Conservation (phyloP, 2,329 filamentous ascomycete genomes). For the Lasiodiplodia citricola region DNA sequence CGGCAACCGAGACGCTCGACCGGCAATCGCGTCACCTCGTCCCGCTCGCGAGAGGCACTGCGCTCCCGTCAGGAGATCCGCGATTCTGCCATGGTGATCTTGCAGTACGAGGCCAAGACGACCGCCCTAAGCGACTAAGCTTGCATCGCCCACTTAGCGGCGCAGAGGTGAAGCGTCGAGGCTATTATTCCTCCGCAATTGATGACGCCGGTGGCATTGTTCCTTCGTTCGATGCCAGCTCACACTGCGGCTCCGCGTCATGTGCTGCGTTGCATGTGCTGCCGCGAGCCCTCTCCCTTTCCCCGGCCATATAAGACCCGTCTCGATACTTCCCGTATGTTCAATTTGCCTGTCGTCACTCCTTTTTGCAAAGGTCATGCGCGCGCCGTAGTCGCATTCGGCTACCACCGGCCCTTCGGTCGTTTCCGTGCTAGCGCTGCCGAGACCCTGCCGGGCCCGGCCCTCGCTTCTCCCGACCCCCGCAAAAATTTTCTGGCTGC, state of each 20-base stretch:
- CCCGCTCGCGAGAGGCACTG: not conserved
- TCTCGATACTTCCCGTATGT: not conserved
- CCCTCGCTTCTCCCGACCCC: no score
- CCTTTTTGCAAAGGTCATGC: not conserved
- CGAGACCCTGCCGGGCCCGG: no score
- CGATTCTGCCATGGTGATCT: not conserved
- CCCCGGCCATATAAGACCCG: not conserved
- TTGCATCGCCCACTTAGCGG: not conserved
- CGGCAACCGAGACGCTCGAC: not conserved
- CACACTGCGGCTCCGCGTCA: not conserved
- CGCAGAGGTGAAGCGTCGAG: not conserved
- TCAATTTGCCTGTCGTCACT: not conserved
- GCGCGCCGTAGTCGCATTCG: slow-evolving; percentile 8
- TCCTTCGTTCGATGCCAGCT: not conserved
- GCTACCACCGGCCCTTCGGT: not conserved
- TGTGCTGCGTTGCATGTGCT: not conserved
- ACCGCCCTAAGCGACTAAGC: not conserved
- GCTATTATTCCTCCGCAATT: not conserved
- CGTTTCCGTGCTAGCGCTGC: not conserved
- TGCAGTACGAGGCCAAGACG: slow-evolving; percentile 11
- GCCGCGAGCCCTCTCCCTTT: not conserved
- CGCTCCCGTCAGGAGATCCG: not conserved
- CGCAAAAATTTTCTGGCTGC: no score
- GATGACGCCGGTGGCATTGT: not conserved
- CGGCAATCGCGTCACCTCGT: slow-evolving; percentile 4